phyloP scores from a whole-genome alignment of 2,329 filamentous ascomycete species.

The Beauveria medogensis region DNA sequence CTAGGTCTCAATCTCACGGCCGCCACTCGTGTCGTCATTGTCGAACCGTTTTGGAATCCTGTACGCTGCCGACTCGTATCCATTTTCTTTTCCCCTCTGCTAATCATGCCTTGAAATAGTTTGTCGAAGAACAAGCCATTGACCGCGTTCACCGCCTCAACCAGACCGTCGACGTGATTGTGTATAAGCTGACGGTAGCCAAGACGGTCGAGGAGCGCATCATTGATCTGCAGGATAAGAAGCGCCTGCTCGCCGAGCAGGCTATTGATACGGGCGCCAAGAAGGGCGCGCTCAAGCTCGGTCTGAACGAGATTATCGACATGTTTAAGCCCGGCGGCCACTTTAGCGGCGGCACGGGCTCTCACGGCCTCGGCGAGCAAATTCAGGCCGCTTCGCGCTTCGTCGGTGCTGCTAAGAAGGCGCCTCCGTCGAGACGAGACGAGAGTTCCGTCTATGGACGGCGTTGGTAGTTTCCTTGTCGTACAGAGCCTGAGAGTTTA shows the following conservation, averaged over 20 bases:
- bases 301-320: slow-evolving; percentile 86
- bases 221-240: slow-evolving; percentile 87
- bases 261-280: slow-evolving; percentile 78
- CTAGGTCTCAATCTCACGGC: slow-evolving; percentile 91
- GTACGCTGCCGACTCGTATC: slow-evolving; percentile 35
- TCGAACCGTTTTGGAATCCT: slow-evolving; percentile 98
- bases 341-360: slow-evolving; percentile 26
- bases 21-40: slow-evolving; percentile 83
- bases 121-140: slow-evolving; percentile 97
- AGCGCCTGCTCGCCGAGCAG: slow-evolving; percentile 81
- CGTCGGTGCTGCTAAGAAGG: slow-evolving; percentile 17
- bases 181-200: slow-evolving; percentile 87
- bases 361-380: slow-evolving; percentile 19
- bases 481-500: too few species aligned
- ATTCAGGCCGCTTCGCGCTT: slow-evolving; percentile 17
- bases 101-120: slow-evolving; percentile 37
- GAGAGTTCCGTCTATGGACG: slow-evolving; percentile 34
- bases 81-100: background rate
- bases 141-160: slow-evolving; percentile 98
- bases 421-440: slow-evolving; percentile 20
- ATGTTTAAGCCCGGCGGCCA: slow-evolving; percentile 66
- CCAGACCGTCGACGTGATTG: slow-evolving; percentile 86
- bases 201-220: slow-evolving; percentile 90
- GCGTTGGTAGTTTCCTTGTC: slow-evolving; percentile 26
- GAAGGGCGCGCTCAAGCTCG: slow-evolving; percentile 70